Evolutionary conservation across 2,329 filamentous ascomycete genomes (phyloP).

Genomic region (Pseudocercospora vitis): DNA sequence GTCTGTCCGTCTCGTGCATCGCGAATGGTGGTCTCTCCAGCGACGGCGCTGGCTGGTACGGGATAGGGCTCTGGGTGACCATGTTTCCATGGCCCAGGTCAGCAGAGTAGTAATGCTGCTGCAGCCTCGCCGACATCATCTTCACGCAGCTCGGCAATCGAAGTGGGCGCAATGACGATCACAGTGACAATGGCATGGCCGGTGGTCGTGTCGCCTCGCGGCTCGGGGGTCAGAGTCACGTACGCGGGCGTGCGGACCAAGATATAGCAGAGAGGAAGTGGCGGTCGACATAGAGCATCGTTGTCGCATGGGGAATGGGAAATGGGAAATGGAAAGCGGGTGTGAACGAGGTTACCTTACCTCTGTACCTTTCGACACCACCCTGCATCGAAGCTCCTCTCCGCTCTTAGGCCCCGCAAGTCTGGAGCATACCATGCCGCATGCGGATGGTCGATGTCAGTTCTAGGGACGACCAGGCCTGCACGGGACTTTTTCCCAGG

Average conservation of each 20-base stretch:
- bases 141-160: slow-evolving; percentile 15
- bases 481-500: slow-evolving; percentile 1
- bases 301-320: neutral
- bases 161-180: slow-evolving; percentile 2
- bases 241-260: neutral
- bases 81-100: slow-evolving; percentile 32
- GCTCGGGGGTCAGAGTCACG: neutral
- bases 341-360: no score
- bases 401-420: slow-evolving; percentile 4
- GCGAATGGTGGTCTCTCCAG: slow-evolving; percentile 71
- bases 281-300: neutral
- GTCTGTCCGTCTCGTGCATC: slow-evolving; percentile 65
- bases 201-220: neutral
- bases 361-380: slow-evolving; percentile 3
- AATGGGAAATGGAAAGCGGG: no score
- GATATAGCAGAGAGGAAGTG: neutral
- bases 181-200: neutral
- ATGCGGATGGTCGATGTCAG: slow-evolving; percentile 5
- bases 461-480: neutral
- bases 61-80: slow-evolving; percentile 28
- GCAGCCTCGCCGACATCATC: slow-evolving; percentile 34
- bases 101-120: slow-evolving; percentile 30
- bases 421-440: neutral
- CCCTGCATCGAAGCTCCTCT: slow-evolving; percentile 9
- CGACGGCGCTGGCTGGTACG: slow-evolving; percentile 43